Percentiles rank a stretch among this genome's conserved stretches.
These are phyloP conservation scores for Linnemannia zychae DNA, from an alignment of 192 early-diverging fungal genomes.

Conservation along the genomic window DNA sequence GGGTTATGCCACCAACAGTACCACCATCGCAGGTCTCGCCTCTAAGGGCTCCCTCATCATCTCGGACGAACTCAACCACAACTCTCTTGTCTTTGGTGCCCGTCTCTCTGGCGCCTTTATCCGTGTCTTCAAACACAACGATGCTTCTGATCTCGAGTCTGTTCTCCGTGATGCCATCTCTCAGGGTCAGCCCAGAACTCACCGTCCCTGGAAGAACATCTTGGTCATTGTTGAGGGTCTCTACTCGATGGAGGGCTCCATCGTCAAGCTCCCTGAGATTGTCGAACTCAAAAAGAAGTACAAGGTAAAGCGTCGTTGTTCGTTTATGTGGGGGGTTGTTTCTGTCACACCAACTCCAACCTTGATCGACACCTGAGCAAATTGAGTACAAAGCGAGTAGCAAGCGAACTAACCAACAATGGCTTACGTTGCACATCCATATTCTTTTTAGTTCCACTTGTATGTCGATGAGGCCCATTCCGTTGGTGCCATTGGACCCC, in stretches of 20 bases:
- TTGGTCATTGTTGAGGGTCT: constrained; percentile 95
- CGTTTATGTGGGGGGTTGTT: neutral
- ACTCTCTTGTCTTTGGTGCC: constrained; percentile 94
- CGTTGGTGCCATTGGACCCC: constrained; percentile 93
- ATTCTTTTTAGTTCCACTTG: constrained; percentile 79
- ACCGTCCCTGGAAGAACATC: constrained; percentile 99
- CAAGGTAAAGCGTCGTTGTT: constrained; percentile 64
- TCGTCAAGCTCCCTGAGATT: constrained; percentile 89
- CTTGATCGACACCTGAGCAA: neutral
- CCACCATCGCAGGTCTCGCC: constrained; percentile 91
- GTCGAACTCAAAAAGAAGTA: constrained; percentile 91
- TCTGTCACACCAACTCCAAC: neutral
- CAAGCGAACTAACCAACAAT: neutral
- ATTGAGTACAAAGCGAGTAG: neutral
- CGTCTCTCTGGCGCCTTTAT: constrained; percentile 92
- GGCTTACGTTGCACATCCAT: neutral
- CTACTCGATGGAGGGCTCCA: constrained; percentile 98
- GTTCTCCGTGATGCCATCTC: constrained; percentile 90
- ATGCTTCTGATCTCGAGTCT: constrained; percentile 81
- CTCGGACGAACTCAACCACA: constrained; percentile 96
- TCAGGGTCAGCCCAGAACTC: constrained; percentile 97
- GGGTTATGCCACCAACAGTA: constrained; percentile 98
- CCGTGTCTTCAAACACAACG: constrained; percentile 96
- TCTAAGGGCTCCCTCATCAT: constrained; percentile 91
- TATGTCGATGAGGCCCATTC: constrained; percentile 99